These are phyloP conservation scores for Geotrichum fermentans DNA, from an alignment of 1,139 yeast species.

Conservation along the genomic window DNA sequence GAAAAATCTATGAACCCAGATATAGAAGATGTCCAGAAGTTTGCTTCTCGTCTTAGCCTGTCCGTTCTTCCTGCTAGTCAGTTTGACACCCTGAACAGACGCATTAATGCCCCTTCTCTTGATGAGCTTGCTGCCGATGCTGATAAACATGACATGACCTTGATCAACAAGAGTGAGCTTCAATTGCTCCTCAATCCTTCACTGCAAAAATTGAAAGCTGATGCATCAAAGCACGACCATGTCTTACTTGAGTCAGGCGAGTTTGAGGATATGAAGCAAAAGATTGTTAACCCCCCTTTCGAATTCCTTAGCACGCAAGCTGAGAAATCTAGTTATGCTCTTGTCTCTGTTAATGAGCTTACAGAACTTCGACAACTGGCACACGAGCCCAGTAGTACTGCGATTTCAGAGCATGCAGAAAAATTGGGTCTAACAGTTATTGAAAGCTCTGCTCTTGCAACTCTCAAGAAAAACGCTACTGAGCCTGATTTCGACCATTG, in stretches of 20 bases:
- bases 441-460: slow-evolving; percentile 32
- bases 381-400: slow-evolving; percentile 28
- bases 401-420: slow-evolving; percentile 30
- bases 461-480: slow-evolving; percentile 38
- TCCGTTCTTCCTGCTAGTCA: slow-evolving; percentile 26
- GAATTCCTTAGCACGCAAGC: slow-evolving; percentile 41
- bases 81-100: slow-evolving; percentile 12
- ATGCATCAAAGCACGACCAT: slow-evolving; percentile 10
- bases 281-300: slow-evolving; percentile 38
- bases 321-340: slow-evolving; percentile 12
- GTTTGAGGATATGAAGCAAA: slow-evolving; percentile 31
- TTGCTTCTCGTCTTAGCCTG: slow-evolving; percentile 26
- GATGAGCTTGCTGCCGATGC: slow-evolving; percentile 28
- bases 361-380: slow-evolving; percentile 21
- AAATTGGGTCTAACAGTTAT: slow-evolving; percentile 29
- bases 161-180: slow-evolving; percentile 28
- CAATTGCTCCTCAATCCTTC: slow-evolving; percentile 14
- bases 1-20: slow-evolving; percentile 29
- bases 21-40: slow-evolving; percentile 23
- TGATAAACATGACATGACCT: slow-evolving; percentile 28
- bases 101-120: slow-evolving; percentile 20
- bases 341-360: slow-evolving; percentile 29
- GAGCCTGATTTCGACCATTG: slow-evolving; percentile 29
- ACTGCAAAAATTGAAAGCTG: slow-evolving; percentile 8
- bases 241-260: slow-evolving; percentile 25